Evolutionary conservation across 371 early-diverging fungal species (phyloP).

Genomic region (Umbelopsis sp.): DNA sequence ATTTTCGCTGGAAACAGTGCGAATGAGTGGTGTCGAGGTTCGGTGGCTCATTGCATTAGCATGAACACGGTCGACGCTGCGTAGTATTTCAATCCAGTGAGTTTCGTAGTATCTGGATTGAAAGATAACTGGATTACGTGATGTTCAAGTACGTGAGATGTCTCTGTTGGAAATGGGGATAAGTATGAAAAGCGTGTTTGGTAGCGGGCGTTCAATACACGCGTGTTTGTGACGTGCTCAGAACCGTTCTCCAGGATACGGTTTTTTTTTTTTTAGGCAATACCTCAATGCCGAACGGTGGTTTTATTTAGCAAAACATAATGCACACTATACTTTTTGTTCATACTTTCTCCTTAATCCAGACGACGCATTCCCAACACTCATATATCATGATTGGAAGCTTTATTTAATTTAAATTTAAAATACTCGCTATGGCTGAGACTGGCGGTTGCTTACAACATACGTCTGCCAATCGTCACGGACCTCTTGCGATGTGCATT

Average conservation of each 20-base stretch:
- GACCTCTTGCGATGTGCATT: slow-evolving; percentile 8
- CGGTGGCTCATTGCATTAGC: slow-evolving; percentile 5
- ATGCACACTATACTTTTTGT: too few species aligned
- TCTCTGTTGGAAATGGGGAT: background rate
- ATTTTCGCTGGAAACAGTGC: background rate
- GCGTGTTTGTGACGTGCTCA: slow-evolving; percentile 18
- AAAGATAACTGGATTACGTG: background rate
- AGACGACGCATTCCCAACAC: too few species aligned
- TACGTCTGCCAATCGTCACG: background rate
- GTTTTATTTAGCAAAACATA: too few species aligned
- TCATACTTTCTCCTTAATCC: background rate
- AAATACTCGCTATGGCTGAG: too few species aligned
- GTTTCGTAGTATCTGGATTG: background rate
- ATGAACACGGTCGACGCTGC: background rate
- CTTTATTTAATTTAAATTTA: too few species aligned
- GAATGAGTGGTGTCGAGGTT: background rate
- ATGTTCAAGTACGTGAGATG: background rate
- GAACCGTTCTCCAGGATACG: background rate
- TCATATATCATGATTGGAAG: too few species aligned
- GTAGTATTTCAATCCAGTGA: background rate
- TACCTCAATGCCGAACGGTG: background rate
- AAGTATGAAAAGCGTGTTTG: slow-evolving; percentile 13
- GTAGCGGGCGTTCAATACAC: slow-evolving; percentile 3
- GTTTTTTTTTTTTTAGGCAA: background rate
- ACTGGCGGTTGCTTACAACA: background rate